Percentiles rank a stretch among this genome's conserved stretches.
These are phyloP conservation scores for Colletotrichum gigasporum DNA, from an alignment of 2,329 filamentous ascomycete species.

Conservation along the genomic window DNA sequence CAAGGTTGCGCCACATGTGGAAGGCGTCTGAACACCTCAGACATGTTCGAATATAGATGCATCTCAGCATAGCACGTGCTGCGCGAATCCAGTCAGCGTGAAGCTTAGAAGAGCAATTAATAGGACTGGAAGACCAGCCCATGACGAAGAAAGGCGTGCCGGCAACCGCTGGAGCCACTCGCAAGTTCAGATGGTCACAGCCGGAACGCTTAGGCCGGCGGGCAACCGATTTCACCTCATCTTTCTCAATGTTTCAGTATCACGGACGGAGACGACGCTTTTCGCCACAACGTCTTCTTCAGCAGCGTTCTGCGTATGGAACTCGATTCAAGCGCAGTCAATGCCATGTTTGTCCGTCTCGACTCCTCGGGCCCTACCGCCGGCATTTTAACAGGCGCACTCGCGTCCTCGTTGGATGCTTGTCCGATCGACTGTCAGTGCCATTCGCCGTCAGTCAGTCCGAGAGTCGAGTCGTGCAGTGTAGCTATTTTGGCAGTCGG, in stretches of 20 bases:
- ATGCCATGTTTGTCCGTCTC: slow-evolving; percentile 1
- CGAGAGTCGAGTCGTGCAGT: background rate
- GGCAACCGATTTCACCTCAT: slow-evolving; percentile 28
- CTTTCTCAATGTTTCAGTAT: slow-evolving; percentile 28
- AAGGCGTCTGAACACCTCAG: slow-evolving; percentile 9
- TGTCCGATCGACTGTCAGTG: slow-evolving; percentile 7
- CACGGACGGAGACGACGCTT: slow-evolving; percentile 30
- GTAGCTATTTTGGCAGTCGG: slow-evolving; percentile 8
- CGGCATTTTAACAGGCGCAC: slow-evolving; percentile 1
- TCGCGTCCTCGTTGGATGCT: background rate
- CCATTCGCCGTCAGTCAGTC: slow-evolving; percentile 4
- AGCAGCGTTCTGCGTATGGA: background rate
- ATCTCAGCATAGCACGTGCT: background rate
- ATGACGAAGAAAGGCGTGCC: slow-evolving; percentile 4
- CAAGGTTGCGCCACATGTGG: background rate
- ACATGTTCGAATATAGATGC: slow-evolving; percentile 11
- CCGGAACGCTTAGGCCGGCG: slow-evolving; percentile 16
- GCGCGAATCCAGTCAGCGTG: background rate
- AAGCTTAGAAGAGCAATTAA: slow-evolving; percentile 8
- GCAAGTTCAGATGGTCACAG: slow-evolving; percentile 12
- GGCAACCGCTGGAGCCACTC: slow-evolving; percentile 12
- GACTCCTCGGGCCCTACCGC: slow-evolving; percentile 4
- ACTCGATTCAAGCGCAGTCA: slow-evolving; percentile 21
- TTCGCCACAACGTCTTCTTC: slow-evolving; percentile 20
- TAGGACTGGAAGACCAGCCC: background rate